Base-by-base conservation (phyloP, 208 protist species). In the Blechomonas ayalai region DNA sequence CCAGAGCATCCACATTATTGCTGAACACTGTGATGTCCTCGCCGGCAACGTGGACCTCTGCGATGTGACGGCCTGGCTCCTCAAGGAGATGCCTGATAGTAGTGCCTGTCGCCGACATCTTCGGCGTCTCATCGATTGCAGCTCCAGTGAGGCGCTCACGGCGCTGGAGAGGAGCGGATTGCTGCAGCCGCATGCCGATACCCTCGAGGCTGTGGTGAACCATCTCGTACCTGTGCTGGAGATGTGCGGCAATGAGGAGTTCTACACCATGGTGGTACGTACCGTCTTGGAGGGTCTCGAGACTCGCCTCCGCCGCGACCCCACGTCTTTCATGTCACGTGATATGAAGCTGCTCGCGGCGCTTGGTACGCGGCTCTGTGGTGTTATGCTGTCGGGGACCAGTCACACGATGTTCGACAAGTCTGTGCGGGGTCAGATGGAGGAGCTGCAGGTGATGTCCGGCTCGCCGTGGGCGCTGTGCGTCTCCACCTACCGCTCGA, bases 361-460 rank as follows among this genome's bases (percentile, higher is more conserved):
- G 40, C 65, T 92, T 32, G 83, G 83, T 6, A 67, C 63, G 18
- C 59, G 66, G 34, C 50, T 88, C n/a, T 92, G 82, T 50, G 63
- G 63, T 35, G 35, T 48, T 13, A 60, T 53, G 19, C 32, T 46
- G 28, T 39, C 52, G 0, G 36, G 55, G 28, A 57, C 63, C 32
- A 45, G 41, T 35, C 48, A 59, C 33, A 38, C 46, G 34, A 34
- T 40, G 18, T 78, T 81, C 24, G 77, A 85, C 51, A 52, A 59
- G 20, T 66, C 65, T 10, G 66, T 56, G 33, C 73, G 68, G 20
- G 77, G 49, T 2, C 82, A 92, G 41, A 70, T 88, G 64, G 78
- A 88, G 66, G 78, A 92, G 56, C 65, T 92, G 47, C 69, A 83
- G 28, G 83, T 92, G 42, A 92, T 92, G 78, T 78, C 84, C 46